These are phyloP conservation scores for Barbatosphaeria neglecta DNA, from an alignment of 495 filamentous ascomycete species.

Conservation along the genomic window DNA sequence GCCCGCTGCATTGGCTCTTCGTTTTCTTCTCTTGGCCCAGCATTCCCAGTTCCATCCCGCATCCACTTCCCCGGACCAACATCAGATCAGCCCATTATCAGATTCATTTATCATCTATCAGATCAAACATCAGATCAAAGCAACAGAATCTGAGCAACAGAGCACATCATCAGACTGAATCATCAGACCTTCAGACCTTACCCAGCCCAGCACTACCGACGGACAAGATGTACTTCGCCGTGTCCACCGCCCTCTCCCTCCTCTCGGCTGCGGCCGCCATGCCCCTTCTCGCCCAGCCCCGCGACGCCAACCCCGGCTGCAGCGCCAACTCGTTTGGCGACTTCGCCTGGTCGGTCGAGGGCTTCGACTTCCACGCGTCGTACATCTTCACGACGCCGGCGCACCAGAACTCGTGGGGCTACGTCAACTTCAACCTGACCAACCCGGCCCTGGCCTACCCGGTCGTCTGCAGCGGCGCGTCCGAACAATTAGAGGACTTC, in stretches of 20 bases:
- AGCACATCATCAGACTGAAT: too few species aligned
- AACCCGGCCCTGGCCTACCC: constrained; percentile 24
- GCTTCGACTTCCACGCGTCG: constrained; percentile 5
- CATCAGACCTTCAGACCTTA: neutral
- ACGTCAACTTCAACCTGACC: constrained; percentile 27
- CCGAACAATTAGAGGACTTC: constrained; percentile 28
- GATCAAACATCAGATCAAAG: too few species aligned
- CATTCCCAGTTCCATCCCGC: too few species aligned
- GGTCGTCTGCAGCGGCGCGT: constrained; percentile 22
- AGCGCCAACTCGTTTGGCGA: neutral
- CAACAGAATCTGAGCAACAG: too few species aligned
- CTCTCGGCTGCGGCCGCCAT: too few species aligned
- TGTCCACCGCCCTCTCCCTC: neutral
- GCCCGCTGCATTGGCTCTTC: too few species aligned
- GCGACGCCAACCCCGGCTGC: neutral
- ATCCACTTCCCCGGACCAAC: too few species aligned
- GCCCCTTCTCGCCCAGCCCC: neutral
- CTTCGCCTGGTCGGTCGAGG: constrained; percentile 1
- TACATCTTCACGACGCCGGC: constrained; percentile 5
- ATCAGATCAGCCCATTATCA: too few species aligned
- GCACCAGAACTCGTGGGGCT: constrained; percentile 6
- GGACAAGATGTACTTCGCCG: neutral
- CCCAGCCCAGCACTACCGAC: neutral
- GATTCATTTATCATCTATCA: too few species aligned
- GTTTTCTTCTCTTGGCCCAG: too few species aligned